These are phyloP conservation scores for Dittrichia graveolens DNA, from an alignment of 129 eudicot genomes.

Conservation along the genomic window DNA sequence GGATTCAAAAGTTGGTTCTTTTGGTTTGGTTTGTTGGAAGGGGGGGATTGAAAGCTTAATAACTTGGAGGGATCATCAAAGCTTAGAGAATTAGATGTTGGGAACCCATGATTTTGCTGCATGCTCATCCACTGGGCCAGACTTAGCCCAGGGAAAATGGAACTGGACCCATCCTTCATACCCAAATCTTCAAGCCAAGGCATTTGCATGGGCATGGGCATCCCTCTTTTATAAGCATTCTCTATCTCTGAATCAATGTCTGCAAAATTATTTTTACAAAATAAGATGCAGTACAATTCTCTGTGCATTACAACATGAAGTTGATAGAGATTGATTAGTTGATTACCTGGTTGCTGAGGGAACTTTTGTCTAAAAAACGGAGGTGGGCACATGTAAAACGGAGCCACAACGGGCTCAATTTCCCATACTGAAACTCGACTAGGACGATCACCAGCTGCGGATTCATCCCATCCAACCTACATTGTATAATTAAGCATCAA, in stretches of 20 bases:
- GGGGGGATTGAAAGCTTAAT: conserved; percentile 78
- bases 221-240: conserved; percentile 65
- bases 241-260: conserved; percentile 74
- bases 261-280: conserved; percentile 28
- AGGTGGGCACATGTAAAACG: conserved; percentile 95
- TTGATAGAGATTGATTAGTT: neutral
- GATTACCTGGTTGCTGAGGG: conserved; percentile 60
- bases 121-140: conserved; percentile 97
- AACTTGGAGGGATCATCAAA: conserved; percentile 77
- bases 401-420: conserved; percentile 91
- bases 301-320: neutral
- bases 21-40: conserved; percentile 48
- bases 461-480: conserved; percentile 99
- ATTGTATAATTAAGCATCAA: conserved; percentile 10
- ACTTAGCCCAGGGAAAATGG: conserved; percentile 81
- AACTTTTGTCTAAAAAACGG: conserved; percentile 87
- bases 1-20: conserved; percentile 48
- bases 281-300: neutral
- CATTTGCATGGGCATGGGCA: conserved; percentile 55
- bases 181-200: conserved; percentile 73
- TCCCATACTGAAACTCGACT: conserved; percentile 94
- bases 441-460: conserved; percentile 92
- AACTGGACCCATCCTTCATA: conserved; percentile 65
- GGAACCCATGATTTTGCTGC: conserved; percentile 83
- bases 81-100: conserved; percentile 44